Percentiles rank a stretch among this genome's conserved stretches.
These are phyloP conservation scores for Colletotrichum eleusines DNA, from an alignment of 2,329 filamentous ascomycete genomes.

Conservation along the genomic window DNA sequence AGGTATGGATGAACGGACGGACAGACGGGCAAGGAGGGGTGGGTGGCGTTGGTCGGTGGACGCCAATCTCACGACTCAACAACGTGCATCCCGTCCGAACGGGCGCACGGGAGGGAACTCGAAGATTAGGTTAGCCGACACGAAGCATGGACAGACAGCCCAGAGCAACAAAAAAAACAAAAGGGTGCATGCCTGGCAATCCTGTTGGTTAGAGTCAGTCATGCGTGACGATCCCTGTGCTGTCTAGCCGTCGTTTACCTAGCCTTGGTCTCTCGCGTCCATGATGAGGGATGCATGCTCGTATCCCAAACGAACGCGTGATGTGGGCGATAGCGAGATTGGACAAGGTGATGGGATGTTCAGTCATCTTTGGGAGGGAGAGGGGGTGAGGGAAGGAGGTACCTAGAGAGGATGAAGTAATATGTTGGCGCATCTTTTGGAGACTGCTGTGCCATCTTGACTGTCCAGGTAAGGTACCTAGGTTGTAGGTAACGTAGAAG, in stretches of 20 bases:
- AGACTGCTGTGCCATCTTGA: conserved; percentile 7
- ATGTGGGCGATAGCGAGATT: neutral
- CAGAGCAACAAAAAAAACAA: neutral
- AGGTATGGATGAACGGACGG: neutral
- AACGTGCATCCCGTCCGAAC: conserved; percentile 24
- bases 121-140: conserved; percentile 29
- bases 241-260: neutral
- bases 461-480: conserved; percentile 1
- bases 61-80: conserved; percentile 32
- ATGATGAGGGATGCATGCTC: neutral
- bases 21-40: conserved; percentile 8
- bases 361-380: neutral
- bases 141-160: conserved; percentile 15
- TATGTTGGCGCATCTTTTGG: neutral
- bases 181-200: conserved; percentile 4
- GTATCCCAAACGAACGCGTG: neutral
- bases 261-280: neutral
- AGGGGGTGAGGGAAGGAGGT: too few relatives aligned
- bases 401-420: neutral
- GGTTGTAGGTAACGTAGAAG: too few relatives aligned
- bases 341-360: neutral
- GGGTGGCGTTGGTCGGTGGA: conserved; percentile 30
- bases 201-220: conserved; percentile 31
- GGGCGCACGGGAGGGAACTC: conserved; percentile 38
- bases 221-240: conserved; percentile 4